A percentile compares a stretch with the other conserved stretches of the same genome.
phyloP scores from a whole-genome alignment of 106 monocot genomes.

The Dendrobium huoshanense region DNA sequence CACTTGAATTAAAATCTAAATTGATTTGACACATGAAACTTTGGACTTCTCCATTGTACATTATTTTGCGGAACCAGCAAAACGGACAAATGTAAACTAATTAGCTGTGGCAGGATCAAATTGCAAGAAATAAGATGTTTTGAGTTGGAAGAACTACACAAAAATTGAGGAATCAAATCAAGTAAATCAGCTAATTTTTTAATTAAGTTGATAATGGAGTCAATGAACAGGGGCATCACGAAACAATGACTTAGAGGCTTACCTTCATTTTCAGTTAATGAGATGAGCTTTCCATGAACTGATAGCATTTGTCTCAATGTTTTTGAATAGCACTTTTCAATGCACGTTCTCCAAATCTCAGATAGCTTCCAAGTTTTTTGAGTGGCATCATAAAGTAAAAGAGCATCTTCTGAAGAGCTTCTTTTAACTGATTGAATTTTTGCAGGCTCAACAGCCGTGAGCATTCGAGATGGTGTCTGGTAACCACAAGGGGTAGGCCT shows the following conservation, averaged over 20 bases:
- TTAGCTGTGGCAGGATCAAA: neutral
- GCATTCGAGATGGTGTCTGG: conserved; percentile 19
- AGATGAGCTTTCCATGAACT: conserved; percentile 57
- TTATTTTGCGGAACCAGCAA: neutral
- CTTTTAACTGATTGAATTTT: conserved; percentile 17
- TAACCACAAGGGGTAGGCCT: conserved; percentile 19
- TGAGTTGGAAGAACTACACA: neutral
- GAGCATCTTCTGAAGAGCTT: neutral
- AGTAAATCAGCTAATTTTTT: neutral
- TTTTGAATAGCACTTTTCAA: conserved; percentile 67
- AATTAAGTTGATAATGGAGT: neutral
- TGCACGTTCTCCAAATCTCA: conserved; percentile 76
- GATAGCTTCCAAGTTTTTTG: conserved; percentile 30
- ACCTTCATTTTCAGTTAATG: conserved; percentile 65
- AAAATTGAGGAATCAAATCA: neutral
- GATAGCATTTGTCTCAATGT: conserved; percentile 51
- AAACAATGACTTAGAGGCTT: neutral
- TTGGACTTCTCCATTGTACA: neutral
- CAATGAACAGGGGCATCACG: neutral
- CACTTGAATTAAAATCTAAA: neutral
- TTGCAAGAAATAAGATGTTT: neutral
- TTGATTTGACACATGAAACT: neutral
- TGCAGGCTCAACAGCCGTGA: neutral
- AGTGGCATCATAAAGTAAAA: conserved; percentile 6
- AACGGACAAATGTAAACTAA: neutral